Evolutionary conservation across 1,284 basidiomycete species (phyloP), one percentile per base, ranked within the genome.

Genomic region (Tremellales sp.): DNA sequence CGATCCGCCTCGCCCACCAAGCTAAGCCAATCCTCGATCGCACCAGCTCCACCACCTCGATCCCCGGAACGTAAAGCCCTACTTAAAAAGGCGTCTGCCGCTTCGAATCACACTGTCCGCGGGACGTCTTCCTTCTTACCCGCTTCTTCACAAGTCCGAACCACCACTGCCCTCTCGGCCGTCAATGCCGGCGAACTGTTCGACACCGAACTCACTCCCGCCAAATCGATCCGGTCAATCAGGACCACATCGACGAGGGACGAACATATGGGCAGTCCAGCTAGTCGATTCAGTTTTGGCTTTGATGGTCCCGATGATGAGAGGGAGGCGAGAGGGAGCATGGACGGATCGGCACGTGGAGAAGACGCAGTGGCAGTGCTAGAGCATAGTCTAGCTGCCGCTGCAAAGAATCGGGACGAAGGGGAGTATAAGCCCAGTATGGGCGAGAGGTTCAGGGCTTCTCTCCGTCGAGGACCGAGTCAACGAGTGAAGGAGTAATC

Each of bases 81-180:
- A 13, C 46, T 63, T 10, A 62, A 66, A 47, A 66, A 64, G 40
- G 47, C 56, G 7, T 57, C 54, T 2, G 47, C 52, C 1, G 46
- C 56, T 2, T 64, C 62, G 13, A 62, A 53, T 3, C 48, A 62
- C 27, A 67, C 64, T 5, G 53, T 67, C 22, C 47, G 52, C 13
- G 64, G 55, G 11, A n/a, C 33, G 15, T 49, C 49, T 8, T 25
- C 25, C 19, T 52, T 51, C 39, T 51, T 58, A 25, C 51, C 60
- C 3, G 43, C 59, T 10, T 43, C 52, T 2, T 43, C 51, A 6
- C 21, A 44, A 4, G 44, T 33, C n/a, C 45, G 42, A 23, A 45
- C 61, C 2, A 57, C 57, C 1, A 58, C 57, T 5, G 60, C 59
- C 4, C 40, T 61, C 29, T 60, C 54, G 37, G 41, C 51, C 17